Evolutionary conservation across 768 basidiomycete species (phyloP).

Genomic region (Lentinula aciculospora): DNA sequence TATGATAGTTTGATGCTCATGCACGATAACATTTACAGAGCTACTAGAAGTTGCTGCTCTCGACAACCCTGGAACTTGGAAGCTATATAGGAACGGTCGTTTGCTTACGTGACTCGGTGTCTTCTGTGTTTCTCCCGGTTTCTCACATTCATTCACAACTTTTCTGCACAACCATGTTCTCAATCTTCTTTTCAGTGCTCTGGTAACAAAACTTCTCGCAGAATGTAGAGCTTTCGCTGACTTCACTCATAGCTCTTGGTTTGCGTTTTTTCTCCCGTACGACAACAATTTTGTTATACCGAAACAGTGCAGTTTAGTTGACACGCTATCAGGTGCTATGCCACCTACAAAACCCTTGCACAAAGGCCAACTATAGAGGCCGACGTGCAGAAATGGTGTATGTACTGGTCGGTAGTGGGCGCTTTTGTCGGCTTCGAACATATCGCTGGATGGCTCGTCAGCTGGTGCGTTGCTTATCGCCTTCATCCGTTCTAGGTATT

Average conservation of each 20-base stretch:
- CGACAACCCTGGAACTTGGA: no score
- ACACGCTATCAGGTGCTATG: conserved; percentile 28
- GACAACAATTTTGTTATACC: background rate
- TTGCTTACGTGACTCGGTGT: no score
- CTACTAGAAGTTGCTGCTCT: no score
- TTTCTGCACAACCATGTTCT: conserved; percentile 6
- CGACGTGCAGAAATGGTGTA: conserved; percentile 50
- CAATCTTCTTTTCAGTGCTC: conserved; percentile 10
- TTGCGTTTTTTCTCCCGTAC: conserved; percentile 56
- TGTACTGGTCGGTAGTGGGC: conserved; percentile 64
- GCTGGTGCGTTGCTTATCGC: conserved; percentile 42
- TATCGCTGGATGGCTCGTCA: conserved; percentile 55
- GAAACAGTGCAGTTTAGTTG: background rate
- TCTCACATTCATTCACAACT: no score
- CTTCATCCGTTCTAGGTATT: conserved; percentile 8
- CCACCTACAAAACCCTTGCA: conserved; percentile 63
- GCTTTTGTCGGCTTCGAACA: conserved; percentile 59
- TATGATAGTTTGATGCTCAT: no score
- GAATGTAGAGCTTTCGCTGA: background rate
- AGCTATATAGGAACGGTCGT: no score
- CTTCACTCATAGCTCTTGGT: conserved; percentile 50
- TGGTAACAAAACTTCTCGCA: conserved; percentile 1
- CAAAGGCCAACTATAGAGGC: conserved; percentile 42
- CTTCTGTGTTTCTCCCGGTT: no score
- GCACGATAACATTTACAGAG: no score